Base-by-base conservation (phyloP, 1,139 yeast genomes). In the Hansenula lynferdii region DNA sequence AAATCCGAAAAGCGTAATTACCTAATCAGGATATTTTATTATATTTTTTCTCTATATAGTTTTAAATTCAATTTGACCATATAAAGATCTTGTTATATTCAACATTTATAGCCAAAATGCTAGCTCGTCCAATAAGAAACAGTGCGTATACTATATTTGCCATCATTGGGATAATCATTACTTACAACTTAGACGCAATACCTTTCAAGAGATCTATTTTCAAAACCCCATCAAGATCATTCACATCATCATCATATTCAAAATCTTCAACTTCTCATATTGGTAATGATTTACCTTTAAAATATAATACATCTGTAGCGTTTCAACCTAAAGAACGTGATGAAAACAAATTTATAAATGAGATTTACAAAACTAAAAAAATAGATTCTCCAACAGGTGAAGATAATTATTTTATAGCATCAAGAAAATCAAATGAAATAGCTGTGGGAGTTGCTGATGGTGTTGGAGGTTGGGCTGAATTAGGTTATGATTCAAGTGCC, bases 381-480 rank as follows among this genome's bases (percentile, higher is more conserved):
- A 17, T 57, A 14, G 47, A 47, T 22, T 80, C 86, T 1, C 80
- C 85, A 4, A 73, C 92, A 2, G 98, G 97, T 6, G 97, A 90
- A 56, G 98, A 90, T 58, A 85, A 87, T 50, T 83, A 75, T 52
- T 81, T 90, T 49, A 69, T 79, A 27, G 68, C 80, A 7, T 48
- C 51, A 29, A 60, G 56, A 12, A 60, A 65, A 8, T 56, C 64
- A 20, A 55, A 58, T 17, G 66, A 65, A 11, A 56, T 83, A 2
- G 78, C 90, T 0, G 70, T 86, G 8, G 97, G 96, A 9, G 97
- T 92, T 2, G 92, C 97, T 3, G 98, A 92, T 61, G 98, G 98
- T 16, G 97, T 92, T 6, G 97, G 97, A 15, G 97, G 97, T 2
- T 92, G 97, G 97, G 76, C 87, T 3, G 92, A 85, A 49, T 81